These are phyloP conservation scores for Lodderomyces margitis DNA, from an alignment of 1,139 yeast species.

Conservation along the genomic window DNA sequence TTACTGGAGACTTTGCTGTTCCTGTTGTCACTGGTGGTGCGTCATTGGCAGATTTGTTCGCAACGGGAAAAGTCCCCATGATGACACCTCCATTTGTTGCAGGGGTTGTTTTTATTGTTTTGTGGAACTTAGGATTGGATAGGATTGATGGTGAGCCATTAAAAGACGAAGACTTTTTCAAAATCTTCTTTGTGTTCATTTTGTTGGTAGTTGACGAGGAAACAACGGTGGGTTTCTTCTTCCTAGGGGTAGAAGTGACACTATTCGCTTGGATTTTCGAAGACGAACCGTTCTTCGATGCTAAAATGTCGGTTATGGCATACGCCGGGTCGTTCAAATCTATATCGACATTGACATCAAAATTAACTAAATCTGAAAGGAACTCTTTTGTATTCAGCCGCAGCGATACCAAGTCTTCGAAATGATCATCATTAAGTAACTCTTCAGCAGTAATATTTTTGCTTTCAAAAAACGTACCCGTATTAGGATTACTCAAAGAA, in stretches of 20 bases:
- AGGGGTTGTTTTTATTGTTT: conserved; percentile 9
- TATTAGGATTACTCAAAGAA: conserved; percentile 1
- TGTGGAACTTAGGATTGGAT: conserved; percentile 12
- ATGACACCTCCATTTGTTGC: neutral
- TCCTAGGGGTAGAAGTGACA: neutral
- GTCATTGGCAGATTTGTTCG: no score
- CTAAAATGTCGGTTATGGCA: neutral
- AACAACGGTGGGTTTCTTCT: conserved; percentile 6
- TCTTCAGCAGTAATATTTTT: conserved; percentile 16
- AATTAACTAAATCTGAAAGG: conserved; percentile 12
- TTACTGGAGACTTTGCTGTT: neutral
- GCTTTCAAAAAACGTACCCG: neutral
- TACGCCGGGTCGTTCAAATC: neutral
- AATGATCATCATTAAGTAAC: conserved; percentile 17
- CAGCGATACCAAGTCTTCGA: conserved; percentile 8
- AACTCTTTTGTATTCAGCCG: conserved; percentile 3
- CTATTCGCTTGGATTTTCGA: neutral
- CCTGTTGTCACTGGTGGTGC: no score
- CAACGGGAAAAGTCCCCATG: neutral
- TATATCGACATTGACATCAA: conserved; percentile 10
- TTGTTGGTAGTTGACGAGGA: neutral
- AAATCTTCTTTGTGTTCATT: conserved; percentile 6
- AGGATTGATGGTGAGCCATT: conserved; percentile 14
- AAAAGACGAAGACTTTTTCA: conserved; percentile 15
- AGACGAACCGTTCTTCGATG: neutral